Evolutionary conservation across 2,329 filamentous ascomycete genomes (phyloP).

Genomic region (Myriangium duriaei): DNA sequence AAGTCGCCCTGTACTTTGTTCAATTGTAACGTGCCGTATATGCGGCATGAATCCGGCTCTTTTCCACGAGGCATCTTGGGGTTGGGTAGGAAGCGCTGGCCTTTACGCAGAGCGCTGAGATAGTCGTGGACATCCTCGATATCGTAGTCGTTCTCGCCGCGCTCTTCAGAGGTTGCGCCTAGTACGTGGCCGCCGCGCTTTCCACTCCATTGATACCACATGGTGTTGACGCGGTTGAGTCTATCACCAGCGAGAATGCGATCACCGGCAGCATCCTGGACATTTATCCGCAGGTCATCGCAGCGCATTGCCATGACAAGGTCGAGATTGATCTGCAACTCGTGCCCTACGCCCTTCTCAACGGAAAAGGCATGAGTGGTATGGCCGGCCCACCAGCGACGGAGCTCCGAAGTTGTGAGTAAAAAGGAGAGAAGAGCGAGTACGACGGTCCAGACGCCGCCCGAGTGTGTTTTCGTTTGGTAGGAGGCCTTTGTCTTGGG

Average conservation of each 20-base stretch:
- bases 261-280: slow-evolving; percentile 90
- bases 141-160: slow-evolving; percentile 37
- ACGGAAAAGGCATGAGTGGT: slow-evolving; percentile 88
- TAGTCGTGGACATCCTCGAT: slow-evolving; percentile 91
- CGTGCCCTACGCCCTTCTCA: slow-evolving; percentile 77
- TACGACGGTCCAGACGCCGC: slow-evolving; percentile 85
- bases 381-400: slow-evolving; percentile 69
- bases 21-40: slow-evolving; percentile 79
- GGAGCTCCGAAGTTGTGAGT: slow-evolving; percentile 66
- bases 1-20: slow-evolving; percentile 98
- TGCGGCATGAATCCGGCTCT: slow-evolving; percentile 62
- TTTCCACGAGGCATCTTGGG: slow-evolving; percentile 44
- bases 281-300: slow-evolving; percentile 81
- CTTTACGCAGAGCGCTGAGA: slow-evolving; percentile 56
- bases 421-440: slow-evolving; percentile 63
- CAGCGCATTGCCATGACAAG: slow-evolving; percentile 85
- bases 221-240: slow-evolving; percentile 63
- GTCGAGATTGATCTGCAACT: slow-evolving; percentile 90
- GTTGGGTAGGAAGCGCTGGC: slow-evolving; percentile 58
- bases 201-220: slow-evolving; percentile 71
- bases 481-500: slow-evolving; percentile 96
- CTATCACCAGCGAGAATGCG: slow-evolving; percentile 70
- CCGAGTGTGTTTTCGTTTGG: slow-evolving; percentile 67
- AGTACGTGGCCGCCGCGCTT: slow-evolving; percentile 46
- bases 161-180: slow-evolving; percentile 48